Conservation (phyloP, 1,284 basidiomycete genomes). For the Cryptococcus maquisensis region DNA sequence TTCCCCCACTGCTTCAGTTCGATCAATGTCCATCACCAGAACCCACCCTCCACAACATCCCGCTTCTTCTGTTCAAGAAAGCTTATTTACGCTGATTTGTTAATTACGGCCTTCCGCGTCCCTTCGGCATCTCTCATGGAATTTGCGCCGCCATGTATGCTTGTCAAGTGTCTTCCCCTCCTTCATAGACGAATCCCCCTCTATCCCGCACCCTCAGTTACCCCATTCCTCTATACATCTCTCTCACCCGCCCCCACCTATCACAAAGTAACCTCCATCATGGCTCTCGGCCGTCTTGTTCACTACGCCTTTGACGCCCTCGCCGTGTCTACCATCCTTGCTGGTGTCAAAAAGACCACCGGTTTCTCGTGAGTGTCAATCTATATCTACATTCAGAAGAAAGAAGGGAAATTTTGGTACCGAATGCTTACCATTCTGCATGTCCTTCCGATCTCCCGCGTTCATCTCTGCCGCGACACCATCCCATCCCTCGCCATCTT, state of each 20-base stretch:
- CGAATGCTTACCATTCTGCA: neutral
- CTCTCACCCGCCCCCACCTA: neutral
- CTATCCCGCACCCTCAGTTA: neutral
- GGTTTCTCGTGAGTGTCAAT: slow-evolving; percentile 77
- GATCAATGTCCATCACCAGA: too few species aligned
- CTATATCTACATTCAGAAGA: neutral
- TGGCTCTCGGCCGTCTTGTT: slow-evolving; percentile 73
- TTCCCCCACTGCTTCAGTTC: too few species aligned
- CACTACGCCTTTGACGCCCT: slow-evolving; percentile 84
- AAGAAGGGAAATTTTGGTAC: neutral
- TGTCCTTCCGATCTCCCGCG: neutral
- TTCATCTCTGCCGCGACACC: neutral
- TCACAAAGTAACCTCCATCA: slow-evolving; percentile 36
- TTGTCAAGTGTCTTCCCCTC: neutral
- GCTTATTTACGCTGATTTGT: too few species aligned
- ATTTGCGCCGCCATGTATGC: too few species aligned
- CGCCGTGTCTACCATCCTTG: slow-evolving; percentile 80
- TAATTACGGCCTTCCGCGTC: too few species aligned
- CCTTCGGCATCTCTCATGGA: too few species aligned
- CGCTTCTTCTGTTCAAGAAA: too few species aligned
- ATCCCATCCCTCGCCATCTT: neutral
- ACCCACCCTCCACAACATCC: too few species aligned
- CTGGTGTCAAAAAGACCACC: slow-evolving; percentile 84
- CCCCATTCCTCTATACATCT: neutral
- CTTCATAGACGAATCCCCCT: too few species aligned